phyloP scores from a whole-genome alignment of 1,284 basidiomycete species.

The Cryptococcus sp. region DNA sequence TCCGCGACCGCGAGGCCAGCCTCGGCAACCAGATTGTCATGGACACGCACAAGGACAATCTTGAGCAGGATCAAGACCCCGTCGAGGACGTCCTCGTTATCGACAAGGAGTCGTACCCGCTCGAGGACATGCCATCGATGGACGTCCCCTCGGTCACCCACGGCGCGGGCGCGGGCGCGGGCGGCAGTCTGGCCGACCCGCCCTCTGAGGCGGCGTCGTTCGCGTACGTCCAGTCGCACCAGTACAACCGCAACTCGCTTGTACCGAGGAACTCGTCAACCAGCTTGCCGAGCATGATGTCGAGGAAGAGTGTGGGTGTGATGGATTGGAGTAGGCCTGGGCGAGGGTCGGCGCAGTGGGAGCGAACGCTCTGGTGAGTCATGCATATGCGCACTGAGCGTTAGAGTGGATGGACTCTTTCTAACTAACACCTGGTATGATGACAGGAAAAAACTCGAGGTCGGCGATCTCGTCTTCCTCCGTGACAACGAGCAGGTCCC shows the following conservation, averaged over 20 bases:
- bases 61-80: conserved; percentile 30
- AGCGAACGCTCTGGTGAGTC: conserved; percentile 74
- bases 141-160: conserved; percentile 11
- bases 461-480: conserved; percentile 89
- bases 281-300: conserved; percentile 42
- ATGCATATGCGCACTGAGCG: neutral
- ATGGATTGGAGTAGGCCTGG: conserved; percentile 70
- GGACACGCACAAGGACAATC: conserved; percentile 52
- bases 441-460: conserved; percentile 85
- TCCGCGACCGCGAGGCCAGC: conserved; percentile 74
- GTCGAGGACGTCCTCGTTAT: conserved; percentile 13
- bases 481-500: conserved; percentile 93
- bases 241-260: neutral
- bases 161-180: neutral
- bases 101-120: conserved; percentile 22
- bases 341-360: conserved; percentile 78
- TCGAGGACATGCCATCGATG: conserved; percentile 37
- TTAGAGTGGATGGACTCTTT: neutral
- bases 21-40: conserved; percentile 63
- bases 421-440: neutral
- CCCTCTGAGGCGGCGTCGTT: neutral
- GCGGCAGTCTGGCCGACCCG: conserved; percentile 2
- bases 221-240: too few relatives aligned
- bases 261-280: conserved; percentile 14
- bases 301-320: conserved; percentile 62